These are phyloP conservation scores for Cinnamomum chago DNA, from an alignment of 164 flowering plant genomes.

Conservation along the genomic window DNA sequence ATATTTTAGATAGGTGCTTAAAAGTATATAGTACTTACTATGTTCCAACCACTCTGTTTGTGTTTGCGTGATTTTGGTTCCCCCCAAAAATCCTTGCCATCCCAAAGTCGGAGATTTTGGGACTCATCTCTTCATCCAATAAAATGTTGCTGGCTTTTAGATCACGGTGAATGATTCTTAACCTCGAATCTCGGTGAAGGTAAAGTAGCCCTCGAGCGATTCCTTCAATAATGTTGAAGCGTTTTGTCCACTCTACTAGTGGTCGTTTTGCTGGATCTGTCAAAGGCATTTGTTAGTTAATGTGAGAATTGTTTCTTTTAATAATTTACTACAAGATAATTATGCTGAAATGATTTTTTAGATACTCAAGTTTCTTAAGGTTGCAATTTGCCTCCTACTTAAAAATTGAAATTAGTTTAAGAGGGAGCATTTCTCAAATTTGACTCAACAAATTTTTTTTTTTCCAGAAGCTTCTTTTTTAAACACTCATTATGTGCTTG, in stretches of 20 bases:
- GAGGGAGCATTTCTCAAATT: too few species aligned
- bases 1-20: too few species aligned
- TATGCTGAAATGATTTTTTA: too few species aligned
- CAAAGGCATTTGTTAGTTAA: background rate
- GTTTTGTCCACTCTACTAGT: conserved; percentile 21
- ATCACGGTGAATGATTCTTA: conserved; percentile 53
- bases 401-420: too few species aligned
- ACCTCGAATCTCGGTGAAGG: conserved; percentile 53
- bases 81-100: conserved; percentile 37
- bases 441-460: too few species aligned
- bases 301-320: too few species aligned
- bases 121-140: conserved; percentile 38
- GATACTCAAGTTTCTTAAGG: too few species aligned
- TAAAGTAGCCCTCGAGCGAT: conserved; percentile 54
- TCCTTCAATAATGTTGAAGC: conserved; percentile 29
- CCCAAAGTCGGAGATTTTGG: conserved; percentile 56
- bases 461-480: too few species aligned
- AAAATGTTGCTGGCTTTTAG: conserved; percentile 53
- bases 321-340: too few species aligned
- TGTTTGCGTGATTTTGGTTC: conserved; percentile 21
- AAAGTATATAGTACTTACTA: conserved; percentile 24
- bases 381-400: too few species aligned
- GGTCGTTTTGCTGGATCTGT: conserved; percentile 24
- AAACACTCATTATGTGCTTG: too few species aligned
- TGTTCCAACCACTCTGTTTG: conserved; percentile 31